Evolutionary conservation across 257 asterid genomes (phyloP).

Genomic region (Solanum rostratum): DNA sequence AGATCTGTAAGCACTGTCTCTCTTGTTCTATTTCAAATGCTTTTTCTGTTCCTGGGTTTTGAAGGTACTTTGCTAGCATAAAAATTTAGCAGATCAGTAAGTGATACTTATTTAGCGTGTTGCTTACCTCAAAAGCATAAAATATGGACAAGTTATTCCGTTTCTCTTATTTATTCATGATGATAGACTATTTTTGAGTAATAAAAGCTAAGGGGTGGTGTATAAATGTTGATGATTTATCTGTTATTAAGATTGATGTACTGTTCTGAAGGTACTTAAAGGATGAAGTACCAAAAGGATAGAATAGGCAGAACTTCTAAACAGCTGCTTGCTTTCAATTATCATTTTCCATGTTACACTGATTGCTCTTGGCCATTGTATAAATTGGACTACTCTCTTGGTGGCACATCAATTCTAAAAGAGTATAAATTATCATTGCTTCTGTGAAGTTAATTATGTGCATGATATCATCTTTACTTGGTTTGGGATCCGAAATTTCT

Average conservation of each 20-base stretch:
- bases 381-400: background rate
- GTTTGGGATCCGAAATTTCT: background rate
- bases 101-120: background rate
- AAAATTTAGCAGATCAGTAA: background rate
- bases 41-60: background rate
- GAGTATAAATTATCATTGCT: background rate
- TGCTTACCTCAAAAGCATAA: background rate
- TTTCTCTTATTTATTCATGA: background rate
- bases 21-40: background rate
- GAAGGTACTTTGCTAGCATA: background rate
- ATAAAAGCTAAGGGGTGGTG: background rate
- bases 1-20: constrained; percentile 55
- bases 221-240: background rate
- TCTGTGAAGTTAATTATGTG: background rate
- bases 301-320: background rate
- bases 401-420: background rate
- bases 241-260: background rate
- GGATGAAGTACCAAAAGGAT: background rate
- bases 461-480: background rate
- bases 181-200: background rate
- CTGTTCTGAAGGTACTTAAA: background rate
- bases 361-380: background rate
- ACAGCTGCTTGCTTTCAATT: background rate
- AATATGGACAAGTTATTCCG: background rate
- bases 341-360: background rate